These are phyloP conservation scores for Penicillium sp. DNA, from an alignment of 2,329 filamentous ascomycete species.

Conservation along the genomic window DNA sequence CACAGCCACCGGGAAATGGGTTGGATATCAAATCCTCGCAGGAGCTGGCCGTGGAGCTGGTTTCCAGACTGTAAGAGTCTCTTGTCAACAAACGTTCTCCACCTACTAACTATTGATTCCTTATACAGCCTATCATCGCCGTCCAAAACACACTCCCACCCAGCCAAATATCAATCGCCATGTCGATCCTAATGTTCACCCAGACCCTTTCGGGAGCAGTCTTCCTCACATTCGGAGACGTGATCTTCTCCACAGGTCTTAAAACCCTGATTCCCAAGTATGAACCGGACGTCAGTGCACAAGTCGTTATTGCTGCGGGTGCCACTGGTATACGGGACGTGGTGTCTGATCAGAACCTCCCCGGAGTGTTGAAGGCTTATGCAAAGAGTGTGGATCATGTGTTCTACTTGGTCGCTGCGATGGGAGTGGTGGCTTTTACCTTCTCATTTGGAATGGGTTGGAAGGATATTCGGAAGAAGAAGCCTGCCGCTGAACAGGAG, in stretches of 20 bases:
- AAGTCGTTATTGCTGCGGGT: constrained; percentile 48
- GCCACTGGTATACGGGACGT: constrained; percentile 51
- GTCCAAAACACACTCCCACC: constrained; percentile 47
- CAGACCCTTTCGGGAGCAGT: constrained; percentile 54
- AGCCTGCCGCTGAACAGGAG: constrained; percentile 10
- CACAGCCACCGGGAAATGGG: constrained; percentile 50
- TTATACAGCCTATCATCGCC: constrained; percentile 47
- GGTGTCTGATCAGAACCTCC: constrained; percentile 38
- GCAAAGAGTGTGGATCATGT: constrained; percentile 32
- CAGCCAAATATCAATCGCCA: constrained; percentile 48
- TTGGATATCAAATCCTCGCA: constrained; percentile 56
- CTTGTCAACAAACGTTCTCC: not conserved
- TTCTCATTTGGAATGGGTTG: constrained; percentile 37
- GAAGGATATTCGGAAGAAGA: constrained; percentile 34
- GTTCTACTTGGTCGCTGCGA: constrained; percentile 34
- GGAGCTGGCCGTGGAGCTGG: constrained; percentile 51
- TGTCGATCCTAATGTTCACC: constrained; percentile 48
- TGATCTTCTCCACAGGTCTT: constrained; percentile 54
- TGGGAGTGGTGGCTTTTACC: constrained; percentile 25
- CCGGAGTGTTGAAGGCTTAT: constrained; percentile 43
- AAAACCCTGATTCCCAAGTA: constrained; percentile 40
- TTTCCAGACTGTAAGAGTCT: constrained; percentile 32
- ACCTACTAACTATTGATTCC: not conserved
- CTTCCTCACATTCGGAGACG: constrained; percentile 60
- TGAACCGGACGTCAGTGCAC: constrained; percentile 44